Evolutionary conservation across 768 basidiomycete genomes (phyloP), one percentile per base, ranked within the genome.

Genomic region (Galerina marginata): DNA sequence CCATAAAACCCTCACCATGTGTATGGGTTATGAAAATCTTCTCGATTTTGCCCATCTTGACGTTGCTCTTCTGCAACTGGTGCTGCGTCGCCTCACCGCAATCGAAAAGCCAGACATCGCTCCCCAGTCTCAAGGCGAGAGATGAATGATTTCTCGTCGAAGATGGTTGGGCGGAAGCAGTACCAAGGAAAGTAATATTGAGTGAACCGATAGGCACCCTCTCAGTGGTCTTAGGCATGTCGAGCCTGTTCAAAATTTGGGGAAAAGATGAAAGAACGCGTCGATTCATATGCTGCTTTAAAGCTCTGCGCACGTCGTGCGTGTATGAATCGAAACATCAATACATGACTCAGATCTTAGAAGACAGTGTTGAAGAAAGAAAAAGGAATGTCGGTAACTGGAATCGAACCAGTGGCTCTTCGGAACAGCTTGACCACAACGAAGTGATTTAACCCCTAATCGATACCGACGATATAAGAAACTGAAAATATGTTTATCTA

Each of bases 1-100:
- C 23, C 10, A 39, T 37, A n/a, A 14, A 7, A 11, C 25, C 67
- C 77, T 37, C 57, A 92, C 93, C 93, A 75, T 95, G 94, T 0
- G 90, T 90, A 74, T 96, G 94, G 1, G 94, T 95, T 60, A 95
- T 86, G 71, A 95, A 94, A 26, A 96, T 85, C 72, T 93, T 93
- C 60, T 84, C 81, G 49, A 95, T 88, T 68, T 73, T 88, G 33
- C 91, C 88, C 87, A 92, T 89, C 72, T 86, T 90, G n/a, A 95
- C 80, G 1, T 56, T 65, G 61, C 89, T 90, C 70, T 82, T 85
- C 72, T 92, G 90, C 4, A 93, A 65, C 65, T 87, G 91, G 67
- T 89, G 85, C 66, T 93, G 92, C 2, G 92, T 93, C 12, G 86
- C 91, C 73, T 93, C 92, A 20, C 92, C 92, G 71, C 92, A 93